Conservation (phyloP, 2,329 filamentous ascomycete genomes). For the Neopestalotiopsis sp. region DNA sequence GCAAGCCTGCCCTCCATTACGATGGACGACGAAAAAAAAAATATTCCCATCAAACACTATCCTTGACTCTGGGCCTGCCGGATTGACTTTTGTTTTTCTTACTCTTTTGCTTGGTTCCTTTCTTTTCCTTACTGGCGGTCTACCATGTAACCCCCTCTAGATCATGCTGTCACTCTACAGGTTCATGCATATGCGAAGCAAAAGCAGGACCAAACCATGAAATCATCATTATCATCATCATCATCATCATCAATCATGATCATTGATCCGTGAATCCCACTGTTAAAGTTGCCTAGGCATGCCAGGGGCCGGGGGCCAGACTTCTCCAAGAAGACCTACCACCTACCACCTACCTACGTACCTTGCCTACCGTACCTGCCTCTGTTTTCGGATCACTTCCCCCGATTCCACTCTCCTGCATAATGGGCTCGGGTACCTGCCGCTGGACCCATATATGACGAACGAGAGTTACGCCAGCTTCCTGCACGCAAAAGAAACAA, state of each 20-base stretch:
- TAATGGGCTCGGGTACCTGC: not conserved
- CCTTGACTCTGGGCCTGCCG: not conserved
- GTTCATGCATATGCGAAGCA: not conserved
- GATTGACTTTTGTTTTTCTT: not conserved
- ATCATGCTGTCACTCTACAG: conserved; percentile 3
- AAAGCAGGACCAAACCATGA: not conserved
- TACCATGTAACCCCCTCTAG: not conserved
- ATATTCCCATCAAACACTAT: too few relatives aligned
- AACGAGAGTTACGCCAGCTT: not conserved
- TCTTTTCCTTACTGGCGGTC: not conserved
- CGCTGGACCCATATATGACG: not conserved
- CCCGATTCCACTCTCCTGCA: conserved; percentile 1
- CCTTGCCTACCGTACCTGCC: not conserved
- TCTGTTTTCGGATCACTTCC: not conserved
- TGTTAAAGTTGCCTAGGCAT: not conserved
- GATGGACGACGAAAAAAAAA: conserved; percentile 21
- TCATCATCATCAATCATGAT: too few relatives aligned
- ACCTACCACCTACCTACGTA: not conserved
- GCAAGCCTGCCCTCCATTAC: conserved; percentile 24
- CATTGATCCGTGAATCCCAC: not conserved
- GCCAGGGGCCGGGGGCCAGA: not conserved
- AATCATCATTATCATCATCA: not conserved
- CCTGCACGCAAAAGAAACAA: not conserved
- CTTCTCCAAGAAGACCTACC: not conserved
- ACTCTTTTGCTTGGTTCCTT: not conserved